Percentiles rank a stretch among this genome's conserved stretches.
Conservation (phyloP, 306 rosid genomes). For the Fragaria vesca region DNA sequence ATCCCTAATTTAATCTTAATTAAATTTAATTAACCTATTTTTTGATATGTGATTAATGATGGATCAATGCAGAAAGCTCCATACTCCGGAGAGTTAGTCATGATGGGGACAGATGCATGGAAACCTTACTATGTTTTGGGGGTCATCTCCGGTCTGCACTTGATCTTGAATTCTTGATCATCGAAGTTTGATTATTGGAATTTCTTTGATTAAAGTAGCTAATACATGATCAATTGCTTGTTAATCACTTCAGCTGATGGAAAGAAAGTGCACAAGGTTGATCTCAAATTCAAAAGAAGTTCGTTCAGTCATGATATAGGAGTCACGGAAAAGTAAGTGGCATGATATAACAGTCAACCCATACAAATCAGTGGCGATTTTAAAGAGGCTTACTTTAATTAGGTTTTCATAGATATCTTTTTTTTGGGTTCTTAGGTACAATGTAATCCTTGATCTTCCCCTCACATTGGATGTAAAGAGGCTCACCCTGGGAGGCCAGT, state of each 20-base stretch:
- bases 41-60: no score
- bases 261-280: slow-evolving; percentile 51
- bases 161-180: neutral
- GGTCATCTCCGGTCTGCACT: slow-evolving; percentile 54
- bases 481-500: slow-evolving; percentile 56
- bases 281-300: slow-evolving; percentile 51
- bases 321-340: slow-evolving; percentile 52
- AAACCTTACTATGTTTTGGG: slow-evolving; percentile 62
- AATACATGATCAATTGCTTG: neutral
- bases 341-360: neutral
- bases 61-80: slow-evolving; percentile 55
- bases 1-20: neutral
- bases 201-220: neutral
- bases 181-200: neutral
- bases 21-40: neutral
- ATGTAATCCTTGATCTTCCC: slow-evolving; percentile 65
- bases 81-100: slow-evolving; percentile 51
- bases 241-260: slow-evolving; percentile 54
- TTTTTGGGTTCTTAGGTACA: slow-evolving; percentile 41
- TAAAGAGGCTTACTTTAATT: no score
- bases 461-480: slow-evolving; percentile 52
- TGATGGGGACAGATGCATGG: slow-evolving; percentile 43
- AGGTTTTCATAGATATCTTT: neutral
- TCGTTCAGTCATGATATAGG: slow-evolving; percentile 59
- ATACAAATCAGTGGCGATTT: neutral